Conservation (phyloP, 2,329 filamentous ascomycete species). For the Botrytis galanthina region DNA sequence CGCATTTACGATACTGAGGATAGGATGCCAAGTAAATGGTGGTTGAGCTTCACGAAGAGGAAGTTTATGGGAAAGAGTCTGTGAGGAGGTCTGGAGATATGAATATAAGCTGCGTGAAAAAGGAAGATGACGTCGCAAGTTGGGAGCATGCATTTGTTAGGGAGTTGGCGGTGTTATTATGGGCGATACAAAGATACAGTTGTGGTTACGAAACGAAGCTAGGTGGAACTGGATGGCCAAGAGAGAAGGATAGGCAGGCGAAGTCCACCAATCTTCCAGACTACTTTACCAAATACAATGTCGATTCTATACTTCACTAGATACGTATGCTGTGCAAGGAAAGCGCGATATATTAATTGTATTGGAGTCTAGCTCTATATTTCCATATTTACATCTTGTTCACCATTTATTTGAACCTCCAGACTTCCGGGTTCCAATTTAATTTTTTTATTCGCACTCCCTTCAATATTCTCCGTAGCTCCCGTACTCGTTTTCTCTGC, state of each 20-base stretch:
- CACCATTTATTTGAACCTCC: slow-evolving; percentile 17
- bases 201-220: background rate
- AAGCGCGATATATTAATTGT: background rate
- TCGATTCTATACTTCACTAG: background rate
- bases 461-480: background rate
- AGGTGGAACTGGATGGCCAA: background rate
- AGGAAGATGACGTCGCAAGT: background rate
- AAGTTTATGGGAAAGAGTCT: slow-evolving; percentile 99
- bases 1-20: slow-evolving; percentile 73
- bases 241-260: background rate
- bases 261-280: background rate
- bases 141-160: slow-evolving; percentile 12
- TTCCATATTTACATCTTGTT: slow-evolving; percentile 17
- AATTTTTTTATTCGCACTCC: slow-evolving; percentile 19
- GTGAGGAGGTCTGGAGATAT: slow-evolving; percentile 42
- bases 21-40: slow-evolving; percentile 80
- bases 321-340: background rate
- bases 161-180: slow-evolving; percentile 13
- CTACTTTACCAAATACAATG: background rate
- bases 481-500: slow-evolving; percentile 17
- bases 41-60: slow-evolving; percentile 97
- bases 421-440: slow-evolving; percentile 10
- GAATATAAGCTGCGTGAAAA: background rate
- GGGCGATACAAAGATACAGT: slow-evolving; percentile 2
- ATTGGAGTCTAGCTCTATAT: slow-evolving; percentile 7